Base-by-base conservation (phyloP, 139 green algal genomes). In the Medakamo hakoo region DNA sequence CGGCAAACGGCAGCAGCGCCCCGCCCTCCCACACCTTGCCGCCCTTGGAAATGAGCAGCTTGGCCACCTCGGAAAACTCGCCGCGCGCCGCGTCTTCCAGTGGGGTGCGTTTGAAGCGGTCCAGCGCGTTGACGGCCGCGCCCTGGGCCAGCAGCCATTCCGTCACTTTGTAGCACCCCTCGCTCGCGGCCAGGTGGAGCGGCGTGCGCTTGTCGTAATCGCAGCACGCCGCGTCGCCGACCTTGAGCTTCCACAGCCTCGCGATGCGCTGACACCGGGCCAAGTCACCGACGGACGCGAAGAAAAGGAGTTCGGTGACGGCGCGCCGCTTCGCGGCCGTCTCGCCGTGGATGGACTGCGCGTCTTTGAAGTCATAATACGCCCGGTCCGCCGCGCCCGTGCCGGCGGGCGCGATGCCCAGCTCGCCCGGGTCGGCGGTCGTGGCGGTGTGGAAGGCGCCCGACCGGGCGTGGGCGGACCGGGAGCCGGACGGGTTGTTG, bases 221-320 rank as follows among this genome's bases (percentile, higher is more conserved):
- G 68, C 83, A 85, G 63, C 86, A 89, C 2, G 63, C 69, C 1
- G 74, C 60, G 26, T 91, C 85, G 4, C 73, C 73, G 4, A 91
- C 76, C 78, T 86, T 78, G 14, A 94, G 68, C 31, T 78, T 71
- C 82, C 83, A 92, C 2, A 82, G 72, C 22, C 71, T 62, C 21
- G 84, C 74, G 20, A 94, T 86, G 28, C 83, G 75, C 62, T 79
- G 73, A 68, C 83, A 91, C 23, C 86, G 63, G 30, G 71, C 57
- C 23, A 88, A 30, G 62, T 94, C 87, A 63, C 89, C 89, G 1
- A 84, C 78, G 48, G 80, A 83, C 2, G 82, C 82, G 66, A 94
- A 94, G 73, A 94, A 94, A 4, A 94, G 85, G 4, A 94, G 80
- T 73, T 94, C 87, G 2, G 75, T 84, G n/a, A 94, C 84, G 2